Percentiles rank a stretch among this genome's conserved stretches.
phyloP scores from a whole-genome alignment of 2,329 filamentous ascomycete genomes.

The Monosporascus sp. region DNA sequence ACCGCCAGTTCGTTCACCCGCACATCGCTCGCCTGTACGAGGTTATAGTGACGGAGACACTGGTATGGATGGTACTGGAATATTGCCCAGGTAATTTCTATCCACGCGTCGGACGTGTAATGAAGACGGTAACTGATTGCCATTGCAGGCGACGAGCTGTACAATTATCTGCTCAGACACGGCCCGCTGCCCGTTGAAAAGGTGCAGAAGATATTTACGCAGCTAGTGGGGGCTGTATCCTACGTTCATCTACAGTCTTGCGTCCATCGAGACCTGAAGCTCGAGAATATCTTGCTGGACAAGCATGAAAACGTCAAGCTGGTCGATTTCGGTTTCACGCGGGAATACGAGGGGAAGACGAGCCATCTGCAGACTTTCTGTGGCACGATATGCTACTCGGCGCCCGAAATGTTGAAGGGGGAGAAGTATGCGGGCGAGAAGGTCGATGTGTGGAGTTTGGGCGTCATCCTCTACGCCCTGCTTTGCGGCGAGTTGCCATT shows the following conservation, averaged over 20 bases:
- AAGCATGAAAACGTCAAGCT: constrained; percentile 97
- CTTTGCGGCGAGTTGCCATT: constrained; percentile 85
- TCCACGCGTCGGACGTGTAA: not conserved
- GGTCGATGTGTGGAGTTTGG: constrained; percentile 92
- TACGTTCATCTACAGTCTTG: constrained; percentile 95
- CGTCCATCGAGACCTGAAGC: constrained; percentile 92
- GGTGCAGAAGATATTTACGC: constrained; percentile 92
- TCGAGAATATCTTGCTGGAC: constrained; percentile 94
- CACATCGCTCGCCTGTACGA: constrained; percentile 97
- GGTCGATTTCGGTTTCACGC: constrained; percentile 95
- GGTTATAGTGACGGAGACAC: constrained; percentile 89
- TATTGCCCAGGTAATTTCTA: constrained; percentile 74
- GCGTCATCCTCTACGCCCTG: constrained; percentile 78
- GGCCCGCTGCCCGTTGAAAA: constrained; percentile 79
- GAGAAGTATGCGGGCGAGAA: constrained; percentile 98
- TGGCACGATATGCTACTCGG: constrained; percentile 95
- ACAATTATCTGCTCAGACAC: constrained; percentile 87
- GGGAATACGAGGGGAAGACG: constrained; percentile 91
- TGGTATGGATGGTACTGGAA: constrained; percentile 96
- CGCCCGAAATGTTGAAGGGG: constrained; percentile 96
- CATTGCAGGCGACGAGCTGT: constrained; percentile 78
- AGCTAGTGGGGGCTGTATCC: constrained; percentile 87
- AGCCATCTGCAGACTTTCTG: constrained; percentile 97
- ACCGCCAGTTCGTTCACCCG: constrained; percentile 94
- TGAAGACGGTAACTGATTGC: constrained; percentile 19